Evolutionary conservation across 2,329 filamentous ascomycete genomes (phyloP).

Genomic region (Beauveria sp.): DNA sequence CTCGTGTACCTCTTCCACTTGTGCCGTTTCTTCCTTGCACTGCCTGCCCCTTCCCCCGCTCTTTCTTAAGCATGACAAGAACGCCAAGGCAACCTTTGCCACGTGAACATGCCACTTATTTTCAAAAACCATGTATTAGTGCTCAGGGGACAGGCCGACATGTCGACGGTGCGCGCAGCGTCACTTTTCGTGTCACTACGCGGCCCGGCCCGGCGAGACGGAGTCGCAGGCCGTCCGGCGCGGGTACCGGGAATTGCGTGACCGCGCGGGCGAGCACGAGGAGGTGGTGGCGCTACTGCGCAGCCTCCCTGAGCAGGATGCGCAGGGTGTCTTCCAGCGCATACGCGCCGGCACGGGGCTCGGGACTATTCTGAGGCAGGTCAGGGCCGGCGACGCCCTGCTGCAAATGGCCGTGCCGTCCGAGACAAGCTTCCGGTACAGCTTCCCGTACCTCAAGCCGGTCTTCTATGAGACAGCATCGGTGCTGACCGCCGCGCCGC

Average conservation of each 20-base stretch:
- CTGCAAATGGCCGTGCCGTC: conserved; percentile 30
- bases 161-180: conserved; percentile 18
- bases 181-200: conserved; percentile 15
- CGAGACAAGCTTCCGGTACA: conserved; percentile 30
- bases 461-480: conserved; percentile 14
- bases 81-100: too few species aligned
- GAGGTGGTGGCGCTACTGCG: conserved; percentile 14
- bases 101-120: too few species aligned
- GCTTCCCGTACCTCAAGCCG: conserved; percentile 26
- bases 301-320: conserved; percentile 19
- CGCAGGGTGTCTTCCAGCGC: conserved; percentile 25
- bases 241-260: conserved; percentile 1
- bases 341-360: conserved; percentile 28
- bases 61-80: too few species aligned
- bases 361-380: conserved; percentile 24
- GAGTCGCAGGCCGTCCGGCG: conserved; percentile 15
- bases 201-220: conserved; percentile 16
- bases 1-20: too few species aligned
- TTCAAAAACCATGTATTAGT: conserved; percentile 13
- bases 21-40: too few species aligned
- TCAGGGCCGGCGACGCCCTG: conserved; percentile 28
- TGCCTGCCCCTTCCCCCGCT: too few species aligned
- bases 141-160: conserved; percentile 19
- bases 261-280: conserved; percentile 7
- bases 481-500: too few species aligned